Evolutionary conservation across 345 rosid species (phyloP).

Genomic region (Turnera subulata): DNA sequence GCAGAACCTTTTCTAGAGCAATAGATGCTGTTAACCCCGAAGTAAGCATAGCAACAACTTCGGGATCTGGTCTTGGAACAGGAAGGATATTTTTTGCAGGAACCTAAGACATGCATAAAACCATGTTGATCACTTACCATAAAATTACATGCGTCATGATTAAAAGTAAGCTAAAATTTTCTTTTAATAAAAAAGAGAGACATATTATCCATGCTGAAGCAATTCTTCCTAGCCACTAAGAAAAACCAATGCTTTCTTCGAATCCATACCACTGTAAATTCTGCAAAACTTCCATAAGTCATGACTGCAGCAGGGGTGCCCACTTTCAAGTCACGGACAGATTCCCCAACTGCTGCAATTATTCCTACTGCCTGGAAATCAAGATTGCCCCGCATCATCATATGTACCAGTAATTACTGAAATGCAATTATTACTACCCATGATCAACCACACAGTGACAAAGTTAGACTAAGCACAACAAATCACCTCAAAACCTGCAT

Average conservation of each 20-base stretch:
- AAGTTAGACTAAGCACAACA: conserved; percentile 1
- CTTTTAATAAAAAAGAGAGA: background rate
- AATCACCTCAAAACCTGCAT: conserved; percentile 92
- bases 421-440: background rate
- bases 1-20: conserved; percentile 76
- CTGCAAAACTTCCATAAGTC: conserved; percentile 88
- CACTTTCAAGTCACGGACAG: conserved; percentile 60
- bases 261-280: conserved; percentile 51
- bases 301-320: conserved; percentile 95
- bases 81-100: conserved; percentile 73
- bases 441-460: conserved; percentile 11
- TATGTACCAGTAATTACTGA: background rate
- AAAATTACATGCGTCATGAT: background rate
- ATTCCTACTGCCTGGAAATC: conserved; percentile 77
- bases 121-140: background rate
- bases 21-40: conserved; percentile 95
- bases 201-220: conserved; percentile 7
- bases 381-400: background rate
- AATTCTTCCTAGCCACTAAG: conserved; percentile 2
- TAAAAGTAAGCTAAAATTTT: background rate
- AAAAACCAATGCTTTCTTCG: conserved; percentile 9
- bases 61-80: conserved; percentile 89
- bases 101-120: conserved; percentile 39
- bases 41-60: conserved; percentile 98
- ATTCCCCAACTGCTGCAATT: conserved; percentile 81